Evolutionary conservation across 768 basidiomycete species (phyloP).

Genomic region (Lentinus brumalis): DNA sequence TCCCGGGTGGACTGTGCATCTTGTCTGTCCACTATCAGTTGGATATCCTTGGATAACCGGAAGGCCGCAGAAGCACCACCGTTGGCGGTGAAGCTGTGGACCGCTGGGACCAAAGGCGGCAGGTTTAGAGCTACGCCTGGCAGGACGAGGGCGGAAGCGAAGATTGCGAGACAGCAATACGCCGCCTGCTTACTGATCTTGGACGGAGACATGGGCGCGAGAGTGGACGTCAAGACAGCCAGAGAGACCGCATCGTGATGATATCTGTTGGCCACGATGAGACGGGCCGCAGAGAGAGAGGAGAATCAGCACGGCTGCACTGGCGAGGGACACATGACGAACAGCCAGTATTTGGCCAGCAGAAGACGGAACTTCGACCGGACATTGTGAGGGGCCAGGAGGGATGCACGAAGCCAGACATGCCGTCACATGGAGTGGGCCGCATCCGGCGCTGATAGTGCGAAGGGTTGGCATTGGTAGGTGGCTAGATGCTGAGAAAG

Average conservation of each 20-base stretch:
- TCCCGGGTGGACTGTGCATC: constrained; percentile 16
- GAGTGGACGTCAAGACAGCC: neutral
- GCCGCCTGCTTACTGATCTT: neutral
- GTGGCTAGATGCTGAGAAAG: no score
- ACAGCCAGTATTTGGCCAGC: neutral
- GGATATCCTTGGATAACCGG: constrained; percentile 12
- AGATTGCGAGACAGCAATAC: neutral
- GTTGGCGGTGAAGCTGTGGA: constrained; percentile 8
- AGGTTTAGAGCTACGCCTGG: neutral
- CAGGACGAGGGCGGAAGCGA: neutral
- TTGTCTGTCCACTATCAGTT: constrained; percentile 19
- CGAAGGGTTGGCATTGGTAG: no score
- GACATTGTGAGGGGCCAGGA: neutral
- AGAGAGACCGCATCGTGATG: neutral
- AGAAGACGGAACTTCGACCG: neutral
- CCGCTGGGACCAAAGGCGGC: constrained; percentile 22
- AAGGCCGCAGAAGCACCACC: constrained; percentile 3
- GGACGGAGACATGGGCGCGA: neutral
- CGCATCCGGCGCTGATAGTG: no score
- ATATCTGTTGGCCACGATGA: neutral
- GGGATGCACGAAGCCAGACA: neutral
- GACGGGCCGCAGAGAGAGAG: neutral
- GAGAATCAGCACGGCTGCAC: neutral
- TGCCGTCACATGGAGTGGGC: no score
- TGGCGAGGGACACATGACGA: constrained; percentile 3